Percentiles rank a stretch among this genome's conserved stretches.
These are phyloP conservation scores for Paracoccidioides brasiliensis DNA, from an alignment of 2,329 filamentous ascomycete genomes.

Conservation along the genomic window DNA sequence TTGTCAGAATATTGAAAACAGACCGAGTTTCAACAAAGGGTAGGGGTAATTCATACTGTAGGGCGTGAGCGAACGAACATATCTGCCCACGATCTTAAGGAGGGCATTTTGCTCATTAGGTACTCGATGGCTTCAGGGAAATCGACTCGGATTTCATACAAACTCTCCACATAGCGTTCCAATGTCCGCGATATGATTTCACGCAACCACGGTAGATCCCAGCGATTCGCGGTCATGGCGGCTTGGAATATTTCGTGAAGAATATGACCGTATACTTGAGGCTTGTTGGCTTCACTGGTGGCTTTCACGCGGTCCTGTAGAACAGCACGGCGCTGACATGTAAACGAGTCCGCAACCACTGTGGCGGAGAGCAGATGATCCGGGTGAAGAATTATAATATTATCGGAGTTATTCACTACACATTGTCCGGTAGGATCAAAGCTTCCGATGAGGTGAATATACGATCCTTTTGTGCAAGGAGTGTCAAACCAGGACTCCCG, in stretches of 20 bases:
- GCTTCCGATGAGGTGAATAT: slow-evolving; percentile 73
- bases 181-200: slow-evolving; percentile 55
- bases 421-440: slow-evolving; percentile 61
- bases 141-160: slow-evolving; percentile 75
- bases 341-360: slow-evolving; percentile 91
- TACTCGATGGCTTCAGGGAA: slow-evolving; percentile 62
- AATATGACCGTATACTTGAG: slow-evolving; percentile 83
- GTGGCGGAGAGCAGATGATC: slow-evolving; percentile 93
- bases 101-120: slow-evolving; percentile 67
- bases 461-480: slow-evolving; percentile 57
- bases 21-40: background rate
- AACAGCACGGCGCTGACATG: slow-evolving; percentile 78
- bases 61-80: slow-evolving; percentile 63
- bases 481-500: slow-evolving; percentile 81
- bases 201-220: slow-evolving; percentile 57
- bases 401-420: slow-evolving; percentile 65
- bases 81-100: slow-evolving; percentile 70
- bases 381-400: slow-evolving; percentile 83
- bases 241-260: slow-evolving; percentile 93
- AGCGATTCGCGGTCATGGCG: slow-evolving; percentile 68
- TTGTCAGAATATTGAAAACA: slow-evolving; percentile 15
- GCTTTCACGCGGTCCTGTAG: slow-evolving; percentile 92
- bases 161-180: slow-evolving; percentile 69
- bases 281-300: slow-evolving; percentile 62
- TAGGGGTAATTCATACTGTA: slow-evolving; percentile 37